Base-by-base conservation (phyloP, 345 rosid species). In the Crucihimalaya himalaica region DNA sequence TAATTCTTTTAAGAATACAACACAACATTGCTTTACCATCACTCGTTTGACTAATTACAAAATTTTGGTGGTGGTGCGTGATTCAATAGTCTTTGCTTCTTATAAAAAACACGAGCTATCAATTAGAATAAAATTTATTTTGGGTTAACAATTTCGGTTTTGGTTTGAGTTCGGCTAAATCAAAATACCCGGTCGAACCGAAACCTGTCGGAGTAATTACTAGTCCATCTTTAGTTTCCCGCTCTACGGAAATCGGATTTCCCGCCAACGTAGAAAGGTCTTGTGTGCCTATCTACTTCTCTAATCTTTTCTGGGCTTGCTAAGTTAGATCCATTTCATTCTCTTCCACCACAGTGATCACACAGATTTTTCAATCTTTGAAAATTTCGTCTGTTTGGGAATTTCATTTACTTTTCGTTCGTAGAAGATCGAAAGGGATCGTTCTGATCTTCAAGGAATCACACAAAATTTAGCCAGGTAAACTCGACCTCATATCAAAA, bases 191-290 rank as follows among this genome's bases (percentile, higher is more conserved):
- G 31, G 19, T 39, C 43, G 10, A 74, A 66, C 78, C 61, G 59
- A 35, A 56, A 52, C 31, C 34, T 43, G 55, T 39, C 50, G 19
- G 37, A 7, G 19, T 7, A 1, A 5, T 15, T 7, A 21, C 21
- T 66, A 21, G 50, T 39, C 29, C 29, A 13, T 5, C n/a, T 19
- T 39, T 14, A 29, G 20, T 47, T 52, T 75, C 79, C 74, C 74
- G 74, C 79, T 27, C 32, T 55, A 68, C 47, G 43, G 48, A 31
- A 14, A 68, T 61, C n/a, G 45, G 63, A 23, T 43, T 52, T 53
- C 63, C 79, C 74, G 79, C 79, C 79, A 53, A 59, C 2, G 8
- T 50, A 59, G 21, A 61, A 19, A 60, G 68, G n/a, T n/a, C n/a
- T 23, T 23, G 25, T 23, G 25, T 23, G 25, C 2, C 25, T 23